Evolutionary conservation across 176 grass and related monocot species (phyloP).

Genomic region (Lolium perenne): DNA sequence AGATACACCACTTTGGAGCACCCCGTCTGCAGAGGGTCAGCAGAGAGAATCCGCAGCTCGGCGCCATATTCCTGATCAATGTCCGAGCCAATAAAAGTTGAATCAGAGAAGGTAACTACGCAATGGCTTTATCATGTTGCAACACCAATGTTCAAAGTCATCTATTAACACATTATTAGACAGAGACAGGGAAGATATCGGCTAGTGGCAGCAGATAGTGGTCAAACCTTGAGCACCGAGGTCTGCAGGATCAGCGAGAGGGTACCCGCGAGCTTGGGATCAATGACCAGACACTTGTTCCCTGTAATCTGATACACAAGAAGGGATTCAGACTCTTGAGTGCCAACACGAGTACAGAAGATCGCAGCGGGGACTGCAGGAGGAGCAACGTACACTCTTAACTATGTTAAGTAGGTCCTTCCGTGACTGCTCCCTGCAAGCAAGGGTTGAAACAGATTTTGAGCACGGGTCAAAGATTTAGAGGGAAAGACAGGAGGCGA

Average conservation of each 20-base stretch:
- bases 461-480: constrained; percentile 11
- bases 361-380: not conserved
- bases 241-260: constrained; percentile 73
- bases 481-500: not conserved
- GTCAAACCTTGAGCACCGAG: constrained; percentile 66
- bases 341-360: not conserved
- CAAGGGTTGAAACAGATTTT: constrained; percentile 2
- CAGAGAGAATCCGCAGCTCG: constrained; percentile 68
- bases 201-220: not conserved
- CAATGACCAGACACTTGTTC: constrained; percentile 84
- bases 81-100: constrained; percentile 29
- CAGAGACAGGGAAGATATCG: not conserved
- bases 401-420: constrained; percentile 85
- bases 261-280: constrained; percentile 81
- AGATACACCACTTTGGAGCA: constrained; percentile 76
- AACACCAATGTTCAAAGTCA: not conserved
- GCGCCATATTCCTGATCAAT: constrained; percentile 67
- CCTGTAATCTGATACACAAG: constrained; percentile 63
- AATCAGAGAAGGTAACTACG: constrained; percentile 7
- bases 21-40: constrained; percentile 67
- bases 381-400: constrained; percentile 60
- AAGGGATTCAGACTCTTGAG: constrained; percentile 11
- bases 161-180: not conserved
- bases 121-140: not conserved
- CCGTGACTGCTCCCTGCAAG: constrained; percentile 79